phyloP scores from a whole-genome alignment of 2,329 filamentous ascomycete species.

The Trichoderma endophyticum region DNA sequence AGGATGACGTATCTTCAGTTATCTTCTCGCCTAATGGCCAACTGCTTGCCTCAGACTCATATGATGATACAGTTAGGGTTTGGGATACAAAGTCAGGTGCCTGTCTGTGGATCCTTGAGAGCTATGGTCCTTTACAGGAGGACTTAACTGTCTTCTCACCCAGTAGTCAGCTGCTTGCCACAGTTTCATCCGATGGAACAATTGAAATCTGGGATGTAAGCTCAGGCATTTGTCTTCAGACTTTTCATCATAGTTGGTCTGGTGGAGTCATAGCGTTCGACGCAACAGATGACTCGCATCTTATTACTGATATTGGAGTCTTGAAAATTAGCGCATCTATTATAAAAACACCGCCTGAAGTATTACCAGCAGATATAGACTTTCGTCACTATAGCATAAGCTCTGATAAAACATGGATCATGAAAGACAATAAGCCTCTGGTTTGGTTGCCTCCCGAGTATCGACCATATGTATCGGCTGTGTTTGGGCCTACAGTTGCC shows the following conservation, averaged over 20 bases:
- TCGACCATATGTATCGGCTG: slow-evolving; percentile 1
- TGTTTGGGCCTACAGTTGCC: background rate
- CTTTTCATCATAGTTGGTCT: background rate
- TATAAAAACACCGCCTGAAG: background rate
- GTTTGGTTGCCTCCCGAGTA: slow-evolving; percentile 22
- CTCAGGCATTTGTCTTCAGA: background rate
- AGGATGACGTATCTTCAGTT: background rate
- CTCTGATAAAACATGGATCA: background rate
- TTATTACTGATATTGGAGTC: background rate
- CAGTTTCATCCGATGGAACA: background rate
- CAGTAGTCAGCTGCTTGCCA: background rate
- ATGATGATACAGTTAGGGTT: background rate
- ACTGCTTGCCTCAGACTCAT: background rate
- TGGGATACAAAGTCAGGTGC: background rate
- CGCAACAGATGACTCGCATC: background rate
- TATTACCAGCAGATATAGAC: background rate
- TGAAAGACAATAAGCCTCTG: slow-evolving; percentile 13
- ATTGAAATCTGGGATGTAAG: background rate
- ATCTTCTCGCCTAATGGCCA: background rate
- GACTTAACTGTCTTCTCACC: background rate
- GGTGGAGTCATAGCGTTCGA: background rate
- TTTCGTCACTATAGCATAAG: background rate
- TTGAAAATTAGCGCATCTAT: background rate
- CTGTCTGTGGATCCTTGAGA: background rate
- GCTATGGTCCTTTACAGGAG: rapidly evolving